Percentiles rank a stretch among this genome's conserved stretches.
Evolutionary conservation across 352 stramenopile genomes (phyloP).

Genomic region (Pythium aquatile): DNA sequence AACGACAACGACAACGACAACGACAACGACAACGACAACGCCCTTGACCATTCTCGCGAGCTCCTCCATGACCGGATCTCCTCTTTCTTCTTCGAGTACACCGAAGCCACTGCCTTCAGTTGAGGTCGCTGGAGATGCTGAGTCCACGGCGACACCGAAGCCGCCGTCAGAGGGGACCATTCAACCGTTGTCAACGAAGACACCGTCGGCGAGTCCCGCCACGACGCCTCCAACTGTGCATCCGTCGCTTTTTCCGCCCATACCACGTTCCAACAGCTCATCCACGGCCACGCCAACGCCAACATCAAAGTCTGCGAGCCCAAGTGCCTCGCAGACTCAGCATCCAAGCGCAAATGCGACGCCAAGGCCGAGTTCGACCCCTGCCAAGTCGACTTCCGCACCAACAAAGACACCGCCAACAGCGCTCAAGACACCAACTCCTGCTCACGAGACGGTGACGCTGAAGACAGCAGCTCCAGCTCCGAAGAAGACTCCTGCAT

Average conservation of each 20-base stretch:
- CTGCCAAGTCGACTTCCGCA: not conserved
- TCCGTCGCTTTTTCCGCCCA: not conserved
- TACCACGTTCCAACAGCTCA: not conserved
- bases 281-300: not conserved
- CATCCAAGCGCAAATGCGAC: not conserved
- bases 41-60: too few relatives aligned
- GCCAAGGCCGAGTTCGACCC: not conserved
- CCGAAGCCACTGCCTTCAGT: not conserved
- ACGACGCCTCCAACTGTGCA: not conserved
- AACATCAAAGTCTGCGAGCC: not conserved
- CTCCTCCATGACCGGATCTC: too few relatives aligned
- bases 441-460: not conserved
- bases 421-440: not conserved
- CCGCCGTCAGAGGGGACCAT: not conserved
- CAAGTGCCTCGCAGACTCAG: not conserved
- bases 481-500: not conserved
- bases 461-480: not conserved
- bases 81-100: too few relatives aligned
- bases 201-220: too few relatives aligned
- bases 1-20: not conserved
- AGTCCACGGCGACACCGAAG: not conserved
- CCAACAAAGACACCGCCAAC: conserved; percentile 10
- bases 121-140: not conserved
- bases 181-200: not conserved
- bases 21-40: not conserved